phyloP scores from a whole-genome alignment of 768 basidiomycete species.

The Amanita molliuscula region DNA sequence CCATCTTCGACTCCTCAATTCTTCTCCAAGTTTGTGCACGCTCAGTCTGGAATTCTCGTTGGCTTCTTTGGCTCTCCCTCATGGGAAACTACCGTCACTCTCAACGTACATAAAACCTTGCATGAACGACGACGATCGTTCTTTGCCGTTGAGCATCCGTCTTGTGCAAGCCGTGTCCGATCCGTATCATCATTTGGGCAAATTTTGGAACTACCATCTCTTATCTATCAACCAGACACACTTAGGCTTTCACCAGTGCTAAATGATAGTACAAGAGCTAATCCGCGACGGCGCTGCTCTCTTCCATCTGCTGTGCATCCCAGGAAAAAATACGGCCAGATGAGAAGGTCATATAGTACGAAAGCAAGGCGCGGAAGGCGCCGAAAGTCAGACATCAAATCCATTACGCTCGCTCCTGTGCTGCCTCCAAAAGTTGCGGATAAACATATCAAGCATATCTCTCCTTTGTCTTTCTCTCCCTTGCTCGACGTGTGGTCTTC shows the following conservation, averaged over 20 bases:
- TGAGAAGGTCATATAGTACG: not conserved
- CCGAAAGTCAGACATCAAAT: not conserved
- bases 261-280: slow-evolving; percentile 5
- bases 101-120: slow-evolving; percentile 9
- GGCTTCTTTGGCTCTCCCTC: slow-evolving; percentile 36
- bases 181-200: not conserved
- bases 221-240: not conserved
- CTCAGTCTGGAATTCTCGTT: slow-evolving; percentile 24
- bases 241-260: not conserved
- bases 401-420: not conserved
- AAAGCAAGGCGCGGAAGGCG: slow-evolving; percentile 1
- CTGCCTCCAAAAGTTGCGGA: not conserved
- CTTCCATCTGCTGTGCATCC: not conserved
- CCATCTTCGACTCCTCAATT: slow-evolving; percentile 9
- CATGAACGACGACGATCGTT: slow-evolving; percentile 12
- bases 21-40: slow-evolving; percentile 2
- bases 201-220: not conserved
- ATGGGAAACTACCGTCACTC: slow-evolving; percentile 28
- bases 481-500: not conserved
- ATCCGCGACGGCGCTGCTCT: not conserved
- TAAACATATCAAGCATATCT: not conserved
- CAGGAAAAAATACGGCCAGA: not conserved
- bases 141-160: slow-evolving; percentile 2
- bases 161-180: not conserved
- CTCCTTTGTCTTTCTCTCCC: not conserved